Evolutionary conservation across 2,329 filamentous ascomycete genomes (phyloP), one percentile per base, ranked within the genome.

Genomic region (Uncinocarpus reesii): DNA sequence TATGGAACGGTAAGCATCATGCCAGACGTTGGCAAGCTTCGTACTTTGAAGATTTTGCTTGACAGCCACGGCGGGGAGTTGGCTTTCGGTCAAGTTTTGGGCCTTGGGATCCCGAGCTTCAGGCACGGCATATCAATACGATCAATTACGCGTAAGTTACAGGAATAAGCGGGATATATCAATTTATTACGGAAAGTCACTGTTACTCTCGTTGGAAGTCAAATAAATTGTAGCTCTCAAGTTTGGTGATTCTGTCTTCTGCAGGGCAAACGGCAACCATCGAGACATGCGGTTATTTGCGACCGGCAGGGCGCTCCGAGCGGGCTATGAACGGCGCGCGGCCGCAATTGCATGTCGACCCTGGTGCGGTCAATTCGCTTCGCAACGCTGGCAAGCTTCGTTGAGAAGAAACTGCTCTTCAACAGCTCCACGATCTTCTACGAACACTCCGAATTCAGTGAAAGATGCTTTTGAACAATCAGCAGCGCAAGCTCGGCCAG

Each of bases 401-500:
- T 11, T 37, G 23, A 24, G 46, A 2, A 15, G 21, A 4, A 63
- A 57, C 57, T 67, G 62, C 58, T 66, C 62, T 23, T 64, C 64
- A 35, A 29, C 60, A 44, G 52, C 53, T 54, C 18, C 37, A 37
- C 29, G 24, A 28, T n/a, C 18, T 13, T 29, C 48, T 45, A 34
- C 26, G 21, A 42, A 40, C 26, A 20, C 26, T 3, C 24, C 46
- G 42, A 20, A 49, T 42, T 36, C 31, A 40, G 45, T 51, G 42
- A 31, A 51, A 40, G 16, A 53, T 15, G 31, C 15, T n/a, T 38
- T 37, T 10, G 24, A 46, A 50, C 10, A 36, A 32, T 4, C 47
- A 45, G 8, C 28, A 23, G 20, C 7, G 47, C 60, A 56, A 51
- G 58, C 62, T 13, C 38, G 18, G 66, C 84, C 53, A 72, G 69